Percentiles rank a stretch among this genome's conserved stretches.
Evolutionary conservation across 257 asterid genomes (phyloP).

Genomic region (Echium plantagineum): DNA sequence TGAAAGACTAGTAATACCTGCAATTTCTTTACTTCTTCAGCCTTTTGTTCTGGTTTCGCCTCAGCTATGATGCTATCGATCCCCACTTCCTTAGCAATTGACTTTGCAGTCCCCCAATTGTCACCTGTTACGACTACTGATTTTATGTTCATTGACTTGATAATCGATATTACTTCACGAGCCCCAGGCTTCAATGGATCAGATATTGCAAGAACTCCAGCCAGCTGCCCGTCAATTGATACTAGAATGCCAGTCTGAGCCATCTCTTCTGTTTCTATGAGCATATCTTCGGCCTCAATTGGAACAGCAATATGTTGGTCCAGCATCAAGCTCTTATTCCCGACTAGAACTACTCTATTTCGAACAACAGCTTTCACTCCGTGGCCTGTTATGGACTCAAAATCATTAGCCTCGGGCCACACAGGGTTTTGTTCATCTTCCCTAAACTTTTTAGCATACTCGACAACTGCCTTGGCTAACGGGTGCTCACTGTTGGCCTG

Average conservation of each 20-base stretch:
- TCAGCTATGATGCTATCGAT: no score
- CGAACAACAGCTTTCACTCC: slow-evolving; percentile 14
- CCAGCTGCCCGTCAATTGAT: slow-evolving; percentile 10
- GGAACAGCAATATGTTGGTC: slow-evolving; percentile 8
- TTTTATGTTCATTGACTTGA: slow-evolving; percentile 14
- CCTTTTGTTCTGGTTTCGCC: no score
- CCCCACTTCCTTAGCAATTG: slow-evolving; percentile 16
- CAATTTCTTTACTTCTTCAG: no score
- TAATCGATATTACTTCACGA: slow-evolving; percentile 11
- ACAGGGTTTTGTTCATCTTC: no score
- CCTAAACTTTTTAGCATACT: slow-evolving; percentile 11
- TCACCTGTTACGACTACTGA: slow-evolving; percentile 17
- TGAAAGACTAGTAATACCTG: no score
- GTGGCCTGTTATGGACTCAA: slow-evolving; percentile 16
- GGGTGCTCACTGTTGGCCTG: slow-evolving; percentile 15
- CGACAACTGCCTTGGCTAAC: slow-evolving; percentile 20
- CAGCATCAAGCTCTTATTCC: slow-evolving; percentile 16
- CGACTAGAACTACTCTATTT: slow-evolving; percentile 6
- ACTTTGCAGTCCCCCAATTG: slow-evolving; percentile 23
- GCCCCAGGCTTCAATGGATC: slow-evolving; percentile 22
- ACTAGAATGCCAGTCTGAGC: slow-evolving; percentile 21
- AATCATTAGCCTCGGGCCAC: not conserved
- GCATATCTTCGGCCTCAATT: slow-evolving; percentile 7
- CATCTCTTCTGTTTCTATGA: slow-evolving; percentile 14
- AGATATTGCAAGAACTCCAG: slow-evolving; percentile 16